Percentiles rank a stretch among this genome's conserved stretches.
Conservation (phyloP, 495 filamentous ascomycete genomes). For the Penicillium desertorum region DNA sequence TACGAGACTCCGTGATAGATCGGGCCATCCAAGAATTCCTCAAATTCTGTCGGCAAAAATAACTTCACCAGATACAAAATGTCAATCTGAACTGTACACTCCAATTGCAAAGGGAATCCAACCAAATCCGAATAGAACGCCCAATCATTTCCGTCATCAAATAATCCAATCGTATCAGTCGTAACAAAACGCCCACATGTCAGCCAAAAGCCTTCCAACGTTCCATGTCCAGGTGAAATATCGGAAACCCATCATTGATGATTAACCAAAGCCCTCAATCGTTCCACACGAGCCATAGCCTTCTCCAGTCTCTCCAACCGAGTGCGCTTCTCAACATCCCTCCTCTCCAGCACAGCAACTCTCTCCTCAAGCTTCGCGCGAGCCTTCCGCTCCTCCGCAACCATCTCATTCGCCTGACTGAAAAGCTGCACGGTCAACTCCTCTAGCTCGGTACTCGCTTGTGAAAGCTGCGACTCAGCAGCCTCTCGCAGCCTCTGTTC, state of each 20-base stretch:
- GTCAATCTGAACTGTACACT: not conserved
- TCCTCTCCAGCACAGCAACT: constrained; percentile 63
- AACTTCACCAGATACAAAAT: not conserved
- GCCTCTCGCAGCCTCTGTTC: constrained; percentile 70
- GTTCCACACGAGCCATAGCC: constrained; percentile 74
- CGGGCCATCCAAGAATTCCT: not conserved
- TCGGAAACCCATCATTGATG: not conserved
- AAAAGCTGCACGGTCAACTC: constrained; percentile 86
- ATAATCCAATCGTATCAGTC: constrained; percentile 24
- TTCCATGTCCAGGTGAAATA: too few relatives aligned
- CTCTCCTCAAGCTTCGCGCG: constrained; percentile 76
- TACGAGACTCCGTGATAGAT: constrained; percentile 5
- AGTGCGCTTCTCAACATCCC: constrained; percentile 69
- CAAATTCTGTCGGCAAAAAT: not conserved
- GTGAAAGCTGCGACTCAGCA: constrained; percentile 71
- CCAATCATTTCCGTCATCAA: constrained; percentile 17
- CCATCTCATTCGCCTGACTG: constrained; percentile 96
- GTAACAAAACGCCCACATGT: constrained; percentile 14
- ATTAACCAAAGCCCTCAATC: constrained; percentile 70
- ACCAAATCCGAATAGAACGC: constrained; percentile 12
- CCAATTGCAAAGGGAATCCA: constrained; percentile 14
- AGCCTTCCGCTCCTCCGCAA: constrained; percentile 80
- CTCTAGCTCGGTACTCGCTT: constrained; percentile 79
- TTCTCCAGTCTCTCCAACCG: constrained; percentile 72
- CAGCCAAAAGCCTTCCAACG: not conserved